Base-by-base conservation (phyloP, 371 early-diverging fungal genomes). In the Syncephalastrum sp. region DNA sequence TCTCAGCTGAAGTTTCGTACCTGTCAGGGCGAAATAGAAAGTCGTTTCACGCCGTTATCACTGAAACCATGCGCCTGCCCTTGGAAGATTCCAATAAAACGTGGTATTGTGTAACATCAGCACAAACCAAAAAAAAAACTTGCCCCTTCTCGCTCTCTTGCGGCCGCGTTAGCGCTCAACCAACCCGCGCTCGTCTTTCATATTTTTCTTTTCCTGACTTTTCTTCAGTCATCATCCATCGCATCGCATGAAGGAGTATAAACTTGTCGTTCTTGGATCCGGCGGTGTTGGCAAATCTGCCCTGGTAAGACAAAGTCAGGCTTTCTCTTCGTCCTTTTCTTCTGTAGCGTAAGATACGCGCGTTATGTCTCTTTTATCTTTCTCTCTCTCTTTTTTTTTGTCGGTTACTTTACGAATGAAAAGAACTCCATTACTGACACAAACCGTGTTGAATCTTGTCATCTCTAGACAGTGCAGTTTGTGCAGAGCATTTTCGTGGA, bases 231-330 rank as follows among this genome's bases (percentile, higher is more conserved):
- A 29, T 29, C 29, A 29, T 29, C 29, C 29, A 7, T 29, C 29
- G 29, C 29, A 29, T 29, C 29, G 29, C 54, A 85, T 85, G 83
- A 75, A 78, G 69, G 93, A 93, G 75, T 91, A 91, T 76, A 91
- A 91, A 64, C 80, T 93, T 27, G 94, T 93, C 17, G 91, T 93
- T 24, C 72, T 93, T n/a, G 94, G 94, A 21, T 89, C 91, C 16
- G 94, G 92, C 38, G 94, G 92, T 81, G 94, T 93, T 54, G 94
- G 94, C 3, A 93, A 93, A 69, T 91, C 91, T 14, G 92, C 94
- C 1, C 64, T 93, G 84, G 93, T 93, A 83, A 66, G 82, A 63
- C 15, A 17, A 60, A 24, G 15, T 16, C 13, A 21, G 24, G 14
- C 15, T 33, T 15, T 13, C 15, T 23, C 14, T 17, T 51, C 29